Evolutionary conservation across 305 asterid species (phyloP).

Genomic region (Fraxinus paxiana): DNA sequence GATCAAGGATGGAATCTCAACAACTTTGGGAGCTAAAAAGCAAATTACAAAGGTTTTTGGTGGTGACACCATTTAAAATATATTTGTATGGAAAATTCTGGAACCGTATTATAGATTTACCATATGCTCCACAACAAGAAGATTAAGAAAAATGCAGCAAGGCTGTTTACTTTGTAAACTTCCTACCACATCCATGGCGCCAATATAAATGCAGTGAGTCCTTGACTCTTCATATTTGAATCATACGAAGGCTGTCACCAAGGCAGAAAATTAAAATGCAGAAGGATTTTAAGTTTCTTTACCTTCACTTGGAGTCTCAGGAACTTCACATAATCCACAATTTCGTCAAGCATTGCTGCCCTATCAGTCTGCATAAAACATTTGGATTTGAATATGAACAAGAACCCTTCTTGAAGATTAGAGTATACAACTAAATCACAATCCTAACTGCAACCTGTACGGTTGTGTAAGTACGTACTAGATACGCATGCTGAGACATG

Average conservation of each 20-base stretch:
- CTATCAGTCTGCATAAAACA: slow-evolving; percentile 39
- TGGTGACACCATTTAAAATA: neutral
- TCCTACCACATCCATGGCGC: neutral
- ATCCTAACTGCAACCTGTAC: neutral
- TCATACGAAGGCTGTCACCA: neutral
- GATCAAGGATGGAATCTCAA: slow-evolving; percentile 11
- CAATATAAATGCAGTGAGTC: neutral
- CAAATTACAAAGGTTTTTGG: neutral
- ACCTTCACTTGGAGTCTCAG: slow-evolving; percentile 56
- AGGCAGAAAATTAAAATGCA: neutral
- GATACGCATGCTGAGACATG: neutral
- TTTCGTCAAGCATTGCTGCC: slow-evolving; percentile 54
- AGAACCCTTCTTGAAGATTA: neutral
- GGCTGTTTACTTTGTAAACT: neutral
- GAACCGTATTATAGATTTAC: neutral
- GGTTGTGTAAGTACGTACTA: neutral
- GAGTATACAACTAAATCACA: neutral
- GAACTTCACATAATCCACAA: slow-evolving; percentile 54
- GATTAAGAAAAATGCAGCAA: neutral
- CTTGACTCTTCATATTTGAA: neutral
- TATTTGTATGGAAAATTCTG: neutral
- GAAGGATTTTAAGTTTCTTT: neutral
- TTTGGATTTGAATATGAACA: neutral
- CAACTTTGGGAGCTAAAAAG: neutral
- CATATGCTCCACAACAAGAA: neutral